Evolutionary conservation across 148 eudicot species (phyloP).

Genomic region (Suaeda aralocaspica): DNA sequence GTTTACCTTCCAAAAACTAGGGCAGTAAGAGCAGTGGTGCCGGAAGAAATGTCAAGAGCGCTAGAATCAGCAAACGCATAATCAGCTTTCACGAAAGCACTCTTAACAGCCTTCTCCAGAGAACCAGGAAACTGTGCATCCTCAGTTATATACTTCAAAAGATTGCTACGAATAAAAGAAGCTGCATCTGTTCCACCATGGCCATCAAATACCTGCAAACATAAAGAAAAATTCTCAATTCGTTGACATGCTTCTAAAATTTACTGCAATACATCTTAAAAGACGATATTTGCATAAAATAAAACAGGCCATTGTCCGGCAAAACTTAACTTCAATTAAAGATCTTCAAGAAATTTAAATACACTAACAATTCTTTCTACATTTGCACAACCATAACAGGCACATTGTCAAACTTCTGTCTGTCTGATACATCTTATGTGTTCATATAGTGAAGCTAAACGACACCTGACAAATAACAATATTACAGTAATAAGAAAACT

Average conservation of each 20-base stretch:
- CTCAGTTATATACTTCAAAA: conserved; percentile 63
- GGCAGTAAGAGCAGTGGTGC: conserved; percentile 78
- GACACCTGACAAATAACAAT: too few relatives aligned
- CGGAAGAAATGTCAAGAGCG: conserved; percentile 71
- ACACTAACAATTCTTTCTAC: neutral
- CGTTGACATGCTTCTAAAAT: neutral
- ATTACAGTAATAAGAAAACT: too few relatives aligned
- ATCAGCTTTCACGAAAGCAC: conserved; percentile 78
- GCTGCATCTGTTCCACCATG: conserved; percentile 94
- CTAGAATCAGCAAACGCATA: conserved; percentile 67
- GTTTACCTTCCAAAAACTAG: conserved; percentile 69
- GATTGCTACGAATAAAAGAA: conserved; percentile 56
- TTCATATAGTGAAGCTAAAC: neutral
- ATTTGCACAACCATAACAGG: neutral
- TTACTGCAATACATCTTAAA: neutral
- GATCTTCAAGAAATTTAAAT: neutral
- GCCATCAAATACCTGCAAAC: conserved; percentile 81
- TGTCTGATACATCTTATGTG: neutral
- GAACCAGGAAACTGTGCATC: conserved; percentile 62
- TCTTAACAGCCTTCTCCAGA: conserved; percentile 53
- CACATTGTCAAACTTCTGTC: too few relatives aligned
- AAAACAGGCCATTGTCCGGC: neutral
- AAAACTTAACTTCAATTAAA: neutral
- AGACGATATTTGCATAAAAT: neutral
- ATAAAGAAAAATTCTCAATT: neutral